Conservation (phyloP, 2,329 filamentous ascomycete species). For the Phaeosphaeriaceae sp. region DNA sequence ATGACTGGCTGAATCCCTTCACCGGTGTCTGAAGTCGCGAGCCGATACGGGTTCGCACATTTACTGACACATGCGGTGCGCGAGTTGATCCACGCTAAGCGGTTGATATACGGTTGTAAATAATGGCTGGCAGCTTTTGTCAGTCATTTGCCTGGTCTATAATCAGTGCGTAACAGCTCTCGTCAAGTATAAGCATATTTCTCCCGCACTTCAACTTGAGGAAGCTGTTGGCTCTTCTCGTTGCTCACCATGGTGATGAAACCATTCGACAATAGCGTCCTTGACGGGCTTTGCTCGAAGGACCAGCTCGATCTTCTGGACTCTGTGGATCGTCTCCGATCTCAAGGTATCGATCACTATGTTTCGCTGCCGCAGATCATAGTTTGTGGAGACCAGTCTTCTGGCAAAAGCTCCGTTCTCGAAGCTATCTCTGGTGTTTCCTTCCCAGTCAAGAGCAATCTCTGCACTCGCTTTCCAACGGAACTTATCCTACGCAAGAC, state of each 20-base stretch:
- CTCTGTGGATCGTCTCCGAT: constrained; percentile 8
- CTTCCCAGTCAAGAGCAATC: constrained; percentile 49
- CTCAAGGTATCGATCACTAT: constrained; percentile 9
- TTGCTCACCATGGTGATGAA: constrained; percentile 12
- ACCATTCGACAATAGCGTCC: constrained; percentile 14
- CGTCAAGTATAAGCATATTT: no score
- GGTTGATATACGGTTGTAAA: no score
- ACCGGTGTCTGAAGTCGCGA: no score
- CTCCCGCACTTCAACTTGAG: no score
- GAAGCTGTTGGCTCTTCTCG: background rate
- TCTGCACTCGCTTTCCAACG: constrained; percentile 67
- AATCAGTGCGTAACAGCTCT: no score
- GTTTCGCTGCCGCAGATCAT: constrained; percentile 11
- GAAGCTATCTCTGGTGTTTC: constrained; percentile 54
- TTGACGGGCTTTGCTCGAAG: constrained; percentile 21
- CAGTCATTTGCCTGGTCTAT: no score
- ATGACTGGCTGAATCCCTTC: no score
- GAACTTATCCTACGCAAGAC: constrained; percentile 61
- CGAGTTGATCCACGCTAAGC: no score
- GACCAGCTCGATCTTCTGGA: constrained; percentile 22
- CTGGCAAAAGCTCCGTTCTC: constrained; percentile 25
- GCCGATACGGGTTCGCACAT: no score
- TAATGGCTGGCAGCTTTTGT: no score
- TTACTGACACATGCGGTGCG: no score
- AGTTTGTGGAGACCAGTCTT: constrained; percentile 15